Evolutionary conservation across 208 protist species (phyloP).

Genomic region (Herpetomonas tarakana): DNA sequence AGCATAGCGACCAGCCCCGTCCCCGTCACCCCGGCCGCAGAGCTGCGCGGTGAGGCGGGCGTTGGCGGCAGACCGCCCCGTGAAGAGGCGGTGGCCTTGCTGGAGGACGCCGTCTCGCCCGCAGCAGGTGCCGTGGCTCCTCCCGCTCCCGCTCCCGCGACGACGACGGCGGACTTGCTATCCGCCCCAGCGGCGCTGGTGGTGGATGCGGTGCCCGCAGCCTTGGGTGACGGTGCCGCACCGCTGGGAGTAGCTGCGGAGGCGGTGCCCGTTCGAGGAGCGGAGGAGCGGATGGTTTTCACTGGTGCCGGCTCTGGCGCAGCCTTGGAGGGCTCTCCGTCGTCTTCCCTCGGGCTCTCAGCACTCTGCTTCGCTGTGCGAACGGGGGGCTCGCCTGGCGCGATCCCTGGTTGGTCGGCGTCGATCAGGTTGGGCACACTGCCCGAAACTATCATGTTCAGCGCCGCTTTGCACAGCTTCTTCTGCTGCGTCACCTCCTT

Average conservation of each 20-base stretch:
- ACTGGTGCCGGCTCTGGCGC: conserved; percentile 32
- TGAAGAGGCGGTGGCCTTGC: conserved; percentile 9
- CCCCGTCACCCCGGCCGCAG: conserved; percentile 20
- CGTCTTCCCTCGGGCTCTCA: conserved; percentile 19
- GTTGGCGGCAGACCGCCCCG: conserved; percentile 4
- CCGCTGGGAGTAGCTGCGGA: no score
- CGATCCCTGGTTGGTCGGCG: conserved; percentile 13
- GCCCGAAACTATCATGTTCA: conserved; percentile 67
- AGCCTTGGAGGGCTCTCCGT: conserved; percentile 29
- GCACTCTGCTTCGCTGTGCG: conserved; percentile 15
- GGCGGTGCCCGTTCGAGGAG: no score
- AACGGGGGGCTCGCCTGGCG: conserved; percentile 5
- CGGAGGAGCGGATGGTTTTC: conserved; percentile 25
- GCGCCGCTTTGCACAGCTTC: conserved; percentile 64
- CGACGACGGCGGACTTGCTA: conserved; percentile 11
- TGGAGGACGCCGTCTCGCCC: no score
- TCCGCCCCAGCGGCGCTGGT: no score
- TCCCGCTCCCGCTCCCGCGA: background rate
- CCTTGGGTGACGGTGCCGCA: no score
- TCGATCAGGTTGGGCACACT: conserved; percentile 46
- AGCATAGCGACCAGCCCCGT: conserved; percentile 62
- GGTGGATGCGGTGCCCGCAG: no score
- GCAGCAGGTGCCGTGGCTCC: no score
- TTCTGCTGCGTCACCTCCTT: conserved; percentile 66
- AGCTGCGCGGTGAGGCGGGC: conserved; percentile 1